Evolutionary conservation across 345 rosid genomes (phyloP).

Genomic region (Trapa bicornis): DNA sequence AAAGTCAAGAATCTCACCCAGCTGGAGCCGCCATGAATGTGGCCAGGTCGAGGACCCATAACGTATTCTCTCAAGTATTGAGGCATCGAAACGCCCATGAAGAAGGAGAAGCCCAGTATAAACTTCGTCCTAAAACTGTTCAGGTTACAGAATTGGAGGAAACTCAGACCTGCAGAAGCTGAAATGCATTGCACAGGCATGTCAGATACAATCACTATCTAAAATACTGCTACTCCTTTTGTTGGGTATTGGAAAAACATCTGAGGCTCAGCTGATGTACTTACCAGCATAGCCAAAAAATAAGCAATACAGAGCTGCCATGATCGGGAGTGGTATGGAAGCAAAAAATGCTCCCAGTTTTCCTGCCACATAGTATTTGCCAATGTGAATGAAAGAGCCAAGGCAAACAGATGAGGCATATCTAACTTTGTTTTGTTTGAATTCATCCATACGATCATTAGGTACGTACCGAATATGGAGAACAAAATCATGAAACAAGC

Average conservation of each 20-base stretch:
- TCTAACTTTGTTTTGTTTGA: too few relatives aligned
- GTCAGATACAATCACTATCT: not conserved
- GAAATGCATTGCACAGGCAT: not conserved
- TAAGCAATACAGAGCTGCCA: conserved; percentile 42
- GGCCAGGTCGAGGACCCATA: conserved; percentile 26
- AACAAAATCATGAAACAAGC: conserved; percentile 64
- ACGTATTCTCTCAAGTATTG: conserved; percentile 44
- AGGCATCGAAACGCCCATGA: conserved; percentile 45
- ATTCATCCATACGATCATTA: not conserved
- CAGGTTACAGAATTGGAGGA: conserved; percentile 52
- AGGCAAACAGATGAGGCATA: not conserved
- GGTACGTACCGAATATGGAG: conserved; percentile 45
- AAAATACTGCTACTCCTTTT: not conserved
- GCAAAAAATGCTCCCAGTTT: conserved; percentile 61
- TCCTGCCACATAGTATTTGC: conserved; percentile 20
- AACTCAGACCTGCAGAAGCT: conserved; percentile 46
- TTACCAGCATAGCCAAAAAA: conserved; percentile 48
- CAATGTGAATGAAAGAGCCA: not conserved
- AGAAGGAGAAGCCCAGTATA: conserved; percentile 44
- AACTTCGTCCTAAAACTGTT: conserved; percentile 46
- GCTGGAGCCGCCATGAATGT: conserved; percentile 9
- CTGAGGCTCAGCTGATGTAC: conserved; percentile 4
- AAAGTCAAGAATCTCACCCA: conserved; percentile 23
- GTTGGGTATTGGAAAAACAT: not conserved
- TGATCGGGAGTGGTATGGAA: conserved; percentile 50